These are phyloP conservation scores for Akanthomyces muscarius DNA, from an alignment of 2,329 filamentous ascomycete genomes.

Conservation along the genomic window DNA sequence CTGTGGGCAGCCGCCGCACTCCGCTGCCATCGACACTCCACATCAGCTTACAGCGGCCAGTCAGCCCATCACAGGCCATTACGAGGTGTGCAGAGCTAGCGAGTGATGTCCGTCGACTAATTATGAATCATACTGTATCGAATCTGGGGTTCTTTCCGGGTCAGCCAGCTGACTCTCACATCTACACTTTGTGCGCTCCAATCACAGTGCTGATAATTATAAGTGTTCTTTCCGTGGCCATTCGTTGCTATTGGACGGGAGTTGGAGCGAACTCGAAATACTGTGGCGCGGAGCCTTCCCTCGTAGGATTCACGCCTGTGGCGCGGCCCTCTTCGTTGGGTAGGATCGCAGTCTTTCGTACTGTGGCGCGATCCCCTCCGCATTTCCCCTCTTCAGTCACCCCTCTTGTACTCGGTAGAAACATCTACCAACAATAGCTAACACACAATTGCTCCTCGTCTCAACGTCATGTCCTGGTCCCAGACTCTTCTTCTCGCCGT, in stretches of 20 bases:
- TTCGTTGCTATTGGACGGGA: no score
- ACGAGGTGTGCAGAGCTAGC: slow-evolving; percentile 10
- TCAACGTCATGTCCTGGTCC: not conserved
- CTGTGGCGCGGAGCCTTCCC: no score
- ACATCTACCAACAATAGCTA: not conserved
- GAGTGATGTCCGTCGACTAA: slow-evolving; percentile 1
- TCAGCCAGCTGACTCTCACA: not conserved
- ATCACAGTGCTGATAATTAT: no score
- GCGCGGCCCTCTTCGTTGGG: not conserved
- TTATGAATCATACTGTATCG: slow-evolving; percentile 17
- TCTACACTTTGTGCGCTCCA: no score
- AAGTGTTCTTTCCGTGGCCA: not conserved
- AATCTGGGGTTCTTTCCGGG: not conserved
- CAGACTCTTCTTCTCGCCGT: not conserved
- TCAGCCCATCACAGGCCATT: slow-evolving; percentile 5
- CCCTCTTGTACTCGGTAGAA: not conserved
- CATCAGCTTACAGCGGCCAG: slow-evolving; percentile 14
- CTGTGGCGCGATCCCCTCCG: not conserved
- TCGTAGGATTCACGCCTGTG: no score
- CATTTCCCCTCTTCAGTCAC: not conserved
- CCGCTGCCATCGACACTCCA: slow-evolving; percentile 2
- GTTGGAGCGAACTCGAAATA: no score
- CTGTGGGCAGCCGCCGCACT: slow-evolving; percentile 10
- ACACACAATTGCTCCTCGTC: no score
- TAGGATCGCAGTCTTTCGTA: not conserved